Conservation (phyloP, 345 rosid species). For the Eutrema yunnanense region DNA sequence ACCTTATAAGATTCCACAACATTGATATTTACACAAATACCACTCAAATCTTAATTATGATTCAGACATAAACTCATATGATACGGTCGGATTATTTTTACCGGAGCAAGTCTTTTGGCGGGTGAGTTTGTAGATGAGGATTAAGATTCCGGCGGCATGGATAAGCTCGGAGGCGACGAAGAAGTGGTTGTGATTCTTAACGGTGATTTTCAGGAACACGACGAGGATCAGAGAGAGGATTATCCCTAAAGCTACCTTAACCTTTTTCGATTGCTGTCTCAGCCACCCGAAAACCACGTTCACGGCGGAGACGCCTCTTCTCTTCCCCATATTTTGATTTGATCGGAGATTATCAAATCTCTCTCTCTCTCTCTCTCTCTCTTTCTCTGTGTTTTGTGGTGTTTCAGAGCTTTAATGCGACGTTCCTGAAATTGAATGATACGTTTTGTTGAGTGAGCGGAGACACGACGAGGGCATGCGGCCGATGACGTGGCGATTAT, state of each 20-base stretch:
- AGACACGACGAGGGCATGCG: slow-evolving; percentile 54
- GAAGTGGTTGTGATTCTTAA: slow-evolving; percentile 39
- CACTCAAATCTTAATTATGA: too few relatives aligned
- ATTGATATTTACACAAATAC: not conserved
- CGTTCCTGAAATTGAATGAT: slow-evolving; percentile 19
- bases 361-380: not conserved
- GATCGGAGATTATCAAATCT: not conserved
- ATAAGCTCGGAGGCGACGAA: slow-evolving; percentile 56
- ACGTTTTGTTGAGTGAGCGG: slow-evolving; percentile 28
- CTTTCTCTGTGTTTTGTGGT: not conserved
- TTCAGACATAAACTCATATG: too few relatives aligned
- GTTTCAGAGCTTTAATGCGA: slow-evolving; percentile 19
- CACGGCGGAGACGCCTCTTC: slow-evolving; percentile 41
- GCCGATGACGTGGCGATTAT: slow-evolving; percentile 27
- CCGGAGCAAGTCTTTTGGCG: slow-evolving; percentile 64
- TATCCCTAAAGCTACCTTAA: slow-evolving; percentile 40
- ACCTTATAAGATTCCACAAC: not conserved
- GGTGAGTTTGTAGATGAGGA: slow-evolving; percentile 60
- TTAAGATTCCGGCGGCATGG: slow-evolving; percentile 59
- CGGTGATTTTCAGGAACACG: slow-evolving; percentile 32
- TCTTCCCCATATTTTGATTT: slow-evolving; percentile 47
- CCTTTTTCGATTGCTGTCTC: slow-evolving; percentile 43
- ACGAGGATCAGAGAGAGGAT: slow-evolving; percentile 24
- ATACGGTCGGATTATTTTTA: not conserved
- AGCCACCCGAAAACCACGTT: slow-evolving; percentile 37